Conservation (phyloP, 768 basidiomycete genomes). For the Multifurca ochricompacta region DNA sequence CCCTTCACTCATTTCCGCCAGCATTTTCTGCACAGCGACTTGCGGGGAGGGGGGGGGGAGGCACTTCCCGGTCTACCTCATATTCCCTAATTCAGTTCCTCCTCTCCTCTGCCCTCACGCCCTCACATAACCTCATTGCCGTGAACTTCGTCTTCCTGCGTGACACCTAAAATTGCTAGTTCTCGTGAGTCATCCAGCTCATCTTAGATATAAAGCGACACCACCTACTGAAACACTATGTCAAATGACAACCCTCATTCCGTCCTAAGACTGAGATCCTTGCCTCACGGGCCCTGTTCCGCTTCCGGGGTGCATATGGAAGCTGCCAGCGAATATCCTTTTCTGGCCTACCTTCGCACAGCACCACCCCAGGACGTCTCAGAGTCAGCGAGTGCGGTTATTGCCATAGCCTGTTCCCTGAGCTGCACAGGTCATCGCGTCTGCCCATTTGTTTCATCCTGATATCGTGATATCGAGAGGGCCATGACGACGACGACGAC, state of each 20-base stretch:
- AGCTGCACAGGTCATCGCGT: neutral
- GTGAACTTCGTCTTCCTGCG: neutral
- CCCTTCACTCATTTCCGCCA: slow-evolving; percentile 11
- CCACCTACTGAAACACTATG: slow-evolving; percentile 2
- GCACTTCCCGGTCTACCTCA: slow-evolving; percentile 10
- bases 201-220: neutral
- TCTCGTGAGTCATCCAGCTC: neutral
- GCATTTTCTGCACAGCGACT: neutral
- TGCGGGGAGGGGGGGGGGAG: too few species aligned
- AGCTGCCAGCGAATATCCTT: slow-evolving; percentile 16
- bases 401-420: neutral
- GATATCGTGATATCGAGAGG: neutral
- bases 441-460: neutral
- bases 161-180: neutral
- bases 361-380: neutral
- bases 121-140: slow-evolving; percentile 1
- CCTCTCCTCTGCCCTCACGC: slow-evolving; percentile 1
- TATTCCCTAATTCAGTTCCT: slow-evolving; percentile 10
- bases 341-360: slow-evolving; percentile 9
- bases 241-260: slow-evolving; percentile 4
- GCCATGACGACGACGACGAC: slow-evolving; percentile 2
- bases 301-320: slow-evolving; percentile 9
- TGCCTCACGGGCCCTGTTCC: neutral
- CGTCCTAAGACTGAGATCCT: neutral
- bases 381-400: neutral